phyloP scores from a whole-genome alignment of 176 grass and related monocot genomes.

The Neostapfia colusana region DNA sequence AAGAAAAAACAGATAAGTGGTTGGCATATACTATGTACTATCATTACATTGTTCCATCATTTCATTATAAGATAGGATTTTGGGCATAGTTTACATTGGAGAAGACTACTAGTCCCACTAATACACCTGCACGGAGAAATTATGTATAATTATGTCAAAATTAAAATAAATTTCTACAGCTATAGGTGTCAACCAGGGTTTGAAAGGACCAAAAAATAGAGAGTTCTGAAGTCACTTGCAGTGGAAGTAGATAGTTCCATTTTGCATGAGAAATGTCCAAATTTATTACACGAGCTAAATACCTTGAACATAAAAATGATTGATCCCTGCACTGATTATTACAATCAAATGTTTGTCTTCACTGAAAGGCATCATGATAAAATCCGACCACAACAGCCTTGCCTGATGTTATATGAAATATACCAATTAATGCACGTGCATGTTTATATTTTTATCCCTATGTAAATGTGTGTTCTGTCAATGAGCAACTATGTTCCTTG shows the following conservation, averaged over 20 bases:
- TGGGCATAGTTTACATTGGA: background rate
- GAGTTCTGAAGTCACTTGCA: background rate
- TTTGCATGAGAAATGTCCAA: background rate
- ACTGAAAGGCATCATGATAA: background rate
- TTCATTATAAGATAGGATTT: background rate
- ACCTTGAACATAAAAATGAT: background rate
- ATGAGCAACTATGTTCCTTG: background rate
- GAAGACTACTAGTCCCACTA: constrained; percentile 5
- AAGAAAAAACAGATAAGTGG: constrained; percentile 21
- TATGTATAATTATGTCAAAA: background rate
- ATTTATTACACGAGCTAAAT: background rate
- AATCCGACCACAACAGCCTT: background rate
- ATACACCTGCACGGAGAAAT: background rate
- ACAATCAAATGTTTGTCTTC: background rate
- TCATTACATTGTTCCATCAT: background rate
- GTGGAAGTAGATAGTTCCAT: background rate
- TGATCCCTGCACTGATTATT: background rate
- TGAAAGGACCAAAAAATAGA: background rate
- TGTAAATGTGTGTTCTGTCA: background rate
- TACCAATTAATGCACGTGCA: background rate
- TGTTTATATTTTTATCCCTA: background rate
- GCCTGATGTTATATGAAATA: background rate
- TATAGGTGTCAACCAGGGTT: background rate
- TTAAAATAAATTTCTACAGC: background rate
- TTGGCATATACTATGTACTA: background rate